Evolutionary conservation across 306 rosid species (phyloP).

Genomic region (Begonia fuchsioides): DNA sequence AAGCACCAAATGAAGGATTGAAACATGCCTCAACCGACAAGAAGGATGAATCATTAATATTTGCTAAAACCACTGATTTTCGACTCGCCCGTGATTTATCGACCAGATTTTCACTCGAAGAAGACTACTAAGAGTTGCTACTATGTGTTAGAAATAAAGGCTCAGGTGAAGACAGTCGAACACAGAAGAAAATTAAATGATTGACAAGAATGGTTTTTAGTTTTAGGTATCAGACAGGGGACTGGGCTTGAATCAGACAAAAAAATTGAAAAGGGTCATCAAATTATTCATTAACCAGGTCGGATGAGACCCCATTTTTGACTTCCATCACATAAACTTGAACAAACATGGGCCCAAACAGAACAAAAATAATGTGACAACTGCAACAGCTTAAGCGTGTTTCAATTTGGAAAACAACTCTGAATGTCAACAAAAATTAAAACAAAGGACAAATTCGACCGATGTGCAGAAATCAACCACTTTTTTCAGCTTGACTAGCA

Average conservation of each 20-base stretch:
- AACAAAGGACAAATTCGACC: slow-evolving; percentile 2
- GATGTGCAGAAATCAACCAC: neutral
- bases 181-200: neutral
- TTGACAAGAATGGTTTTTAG: slow-evolving; percentile 5
- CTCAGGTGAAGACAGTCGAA: slow-evolving; percentile 1
- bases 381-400: slow-evolving; percentile 1
- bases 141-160: slow-evolving; percentile 5
- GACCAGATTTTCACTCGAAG: too few species aligned
- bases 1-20: too few species aligned
- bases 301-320: slow-evolving; percentile 7
- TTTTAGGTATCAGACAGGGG: slow-evolving; percentile 14
- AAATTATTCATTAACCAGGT: slow-evolving; percentile 16
- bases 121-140: too few species aligned
- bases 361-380: slow-evolving; percentile 10
- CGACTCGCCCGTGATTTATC: too few species aligned
- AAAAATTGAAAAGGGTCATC: slow-evolving; percentile 8
- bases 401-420: neutral
- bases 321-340: slow-evolving; percentile 13
- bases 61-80: too few species aligned
- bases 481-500: neutral
- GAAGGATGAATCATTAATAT: too few species aligned
- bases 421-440: neutral
- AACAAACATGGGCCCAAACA: slow-evolving; percentile 13
- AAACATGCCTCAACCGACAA: too few species aligned
- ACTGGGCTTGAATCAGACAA: neutral